Percentiles rank a stretch among this genome's conserved stretches.
These are phyloP conservation scores for Silene uniflora DNA, from an alignment of 148 eudicot species.

Conservation along the genomic window DNA sequence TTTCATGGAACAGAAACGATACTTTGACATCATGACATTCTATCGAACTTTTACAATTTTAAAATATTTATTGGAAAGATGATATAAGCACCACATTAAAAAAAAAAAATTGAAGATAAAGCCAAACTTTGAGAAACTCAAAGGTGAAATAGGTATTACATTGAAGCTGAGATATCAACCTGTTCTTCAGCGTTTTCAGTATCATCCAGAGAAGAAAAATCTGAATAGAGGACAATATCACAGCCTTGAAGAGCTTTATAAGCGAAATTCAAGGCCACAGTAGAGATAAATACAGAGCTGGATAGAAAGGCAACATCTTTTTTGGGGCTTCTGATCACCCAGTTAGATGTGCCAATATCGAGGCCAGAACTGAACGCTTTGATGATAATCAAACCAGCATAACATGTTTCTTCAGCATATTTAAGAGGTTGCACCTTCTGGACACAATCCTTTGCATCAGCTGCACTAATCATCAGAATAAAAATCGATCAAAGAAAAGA, in stretches of 20 bases:
- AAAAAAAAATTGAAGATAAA: not conserved
- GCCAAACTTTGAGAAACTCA: not conserved
- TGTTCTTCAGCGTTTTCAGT: conserved; percentile 33
- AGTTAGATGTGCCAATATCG: conserved; percentile 83
- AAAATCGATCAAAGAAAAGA: not conserved
- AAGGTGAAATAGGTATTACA: conserved; percentile 12
- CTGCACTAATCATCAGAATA: conserved; percentile 57
- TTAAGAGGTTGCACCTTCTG: conserved; percentile 62
- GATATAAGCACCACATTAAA: not conserved
- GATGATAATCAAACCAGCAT: conserved; percentile 61
- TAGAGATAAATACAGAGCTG: conserved; percentile 49
- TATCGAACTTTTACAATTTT: not conserved
- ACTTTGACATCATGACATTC: not conserved
- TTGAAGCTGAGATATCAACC: conserved; percentile 24
- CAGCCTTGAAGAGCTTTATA: conserved; percentile 58
- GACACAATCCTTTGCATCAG: conserved; percentile 65
- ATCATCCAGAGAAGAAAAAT: conserved; percentile 39
- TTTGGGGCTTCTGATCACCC: conserved; percentile 66
- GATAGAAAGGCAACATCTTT: conserved; percentile 45
- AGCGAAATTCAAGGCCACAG: conserved; percentile 60
- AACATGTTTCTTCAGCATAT: conserved; percentile 80
- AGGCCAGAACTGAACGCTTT: conserved; percentile 85
- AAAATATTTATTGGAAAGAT: not conserved
- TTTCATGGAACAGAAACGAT: not conserved
- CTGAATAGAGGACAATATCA: conserved; percentile 66